Base-by-base conservation (phyloP, 345 rosid genomes). In the Pugionium cornutum region DNA sequence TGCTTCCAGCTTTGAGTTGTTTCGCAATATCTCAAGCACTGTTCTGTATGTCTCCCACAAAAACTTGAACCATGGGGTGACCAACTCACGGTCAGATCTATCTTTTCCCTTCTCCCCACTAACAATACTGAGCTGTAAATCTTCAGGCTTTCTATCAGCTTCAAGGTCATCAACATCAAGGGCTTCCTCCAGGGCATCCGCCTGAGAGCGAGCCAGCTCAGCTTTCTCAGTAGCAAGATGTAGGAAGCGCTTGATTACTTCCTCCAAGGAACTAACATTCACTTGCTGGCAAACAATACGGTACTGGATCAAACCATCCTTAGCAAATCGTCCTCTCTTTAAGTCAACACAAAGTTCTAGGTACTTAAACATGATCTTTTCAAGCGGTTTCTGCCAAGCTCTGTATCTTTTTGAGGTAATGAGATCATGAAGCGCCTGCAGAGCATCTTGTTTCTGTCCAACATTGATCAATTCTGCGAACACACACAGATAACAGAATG, bases 21-120 rank as follows among this genome's bases (percentile, higher is more conserved):
- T 95, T 35, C 98, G 76, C 70, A 95, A 68, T 27, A 95, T 91
- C 72, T 95, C 99, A 67, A 95, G 99, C 37, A 95, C 99, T 1
- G 99, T 89, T 72, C 99, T 86, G 74, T 91, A 95, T 2, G 99
- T 91, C 87, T 95, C 99, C 99, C 99, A 95, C 76, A 95, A 66
- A 77, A 95, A 95, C 85, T 95, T 95, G 80, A 95, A 95, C 98
- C 99, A 95, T 1, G 99, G 99, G 7, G 98, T 95, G 66, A 95
- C 99, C 45, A 95, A 83, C 58, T 95, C 98, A 7, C 96, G 86
- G 74, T 91, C 99, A 63, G 98, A 95, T 82, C 99, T 89, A 52
- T 91, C 99, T 76, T 95, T 95, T 32, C 97, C 99, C 68, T 95
- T 95, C 77, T 95, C 99, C 59, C 98, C 98, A 64, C 98, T 91